Percentiles rank a stretch among this genome's conserved stretches.
These are phyloP conservation scores for Artemisia argyi DNA, from an alignment of 129 eudicot genomes.

Conservation along the genomic window DNA sequence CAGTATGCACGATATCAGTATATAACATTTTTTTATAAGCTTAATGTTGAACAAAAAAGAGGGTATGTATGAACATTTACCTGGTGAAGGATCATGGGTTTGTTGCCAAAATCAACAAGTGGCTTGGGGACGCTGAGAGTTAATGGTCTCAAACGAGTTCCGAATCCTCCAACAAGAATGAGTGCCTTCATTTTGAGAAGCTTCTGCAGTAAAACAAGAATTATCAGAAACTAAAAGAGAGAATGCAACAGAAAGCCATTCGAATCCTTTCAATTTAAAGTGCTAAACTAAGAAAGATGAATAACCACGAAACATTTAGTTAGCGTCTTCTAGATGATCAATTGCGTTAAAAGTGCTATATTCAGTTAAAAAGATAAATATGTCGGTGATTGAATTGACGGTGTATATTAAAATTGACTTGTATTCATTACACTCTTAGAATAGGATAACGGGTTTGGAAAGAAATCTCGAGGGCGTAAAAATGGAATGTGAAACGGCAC, in stretches of 20 bases:
- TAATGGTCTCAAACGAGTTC: conserved; percentile 95
- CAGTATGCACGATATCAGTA: background rate
- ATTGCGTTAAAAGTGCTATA: conserved; percentile 22
- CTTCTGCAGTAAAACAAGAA: conserved; percentile 32
- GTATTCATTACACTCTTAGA: conserved; percentile 27
- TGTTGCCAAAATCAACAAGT: conserved; percentile 95
- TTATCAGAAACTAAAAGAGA: conserved; percentile 23
- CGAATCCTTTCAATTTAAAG: conserved; percentile 32
- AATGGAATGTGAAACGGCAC: no score
- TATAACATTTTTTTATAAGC: conserved; percentile 4
- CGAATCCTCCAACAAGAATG: conserved; percentile 97
- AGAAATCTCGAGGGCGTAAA: conserved; percentile 12
- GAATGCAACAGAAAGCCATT: conserved; percentile 25
- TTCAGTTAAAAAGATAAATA: conserved; percentile 20
- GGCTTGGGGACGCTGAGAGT: conserved; percentile 93
- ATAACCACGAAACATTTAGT: conserved; percentile 32
- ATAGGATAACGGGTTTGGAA: conserved; percentile 17
- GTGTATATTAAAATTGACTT: conserved; percentile 32
- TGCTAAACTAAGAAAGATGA: conserved; percentile 40
- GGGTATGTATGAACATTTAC: conserved; percentile 30
- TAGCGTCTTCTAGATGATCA: conserved; percentile 25
- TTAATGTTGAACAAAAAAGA: background rate
- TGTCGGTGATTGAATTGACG: conserved; percentile 25
- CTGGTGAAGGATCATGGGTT: conserved; percentile 99
- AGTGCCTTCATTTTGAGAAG: conserved; percentile 83